phyloP scores from a whole-genome alignment of 2,329 filamentous ascomycete species.

The Setomelanomma holmii region DNA sequence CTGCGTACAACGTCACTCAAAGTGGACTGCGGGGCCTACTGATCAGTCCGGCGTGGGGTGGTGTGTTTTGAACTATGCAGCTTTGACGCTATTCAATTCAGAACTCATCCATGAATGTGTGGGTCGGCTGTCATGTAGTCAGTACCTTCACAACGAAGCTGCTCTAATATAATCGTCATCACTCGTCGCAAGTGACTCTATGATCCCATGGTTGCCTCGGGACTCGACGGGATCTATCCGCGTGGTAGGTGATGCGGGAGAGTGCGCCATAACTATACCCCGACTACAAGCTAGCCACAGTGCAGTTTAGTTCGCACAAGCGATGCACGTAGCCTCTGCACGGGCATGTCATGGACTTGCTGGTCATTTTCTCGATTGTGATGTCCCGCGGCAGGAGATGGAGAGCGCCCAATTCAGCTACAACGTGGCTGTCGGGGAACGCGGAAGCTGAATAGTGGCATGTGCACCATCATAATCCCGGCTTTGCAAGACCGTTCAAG shows the following conservation, averaged over 20 bases:
- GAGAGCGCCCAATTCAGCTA: not conserved
- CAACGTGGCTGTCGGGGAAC: constrained; percentile 13
- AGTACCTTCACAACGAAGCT: not conserved
- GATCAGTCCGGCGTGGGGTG: not conserved
- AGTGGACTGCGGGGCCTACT: not conserved
- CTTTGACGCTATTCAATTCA: not conserved
- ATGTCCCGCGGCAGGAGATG: not conserved
- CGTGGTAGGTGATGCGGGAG: not conserved
- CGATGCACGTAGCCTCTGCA: not conserved
- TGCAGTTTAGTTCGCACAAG: not conserved
- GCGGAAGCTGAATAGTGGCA: constrained; percentile 5
- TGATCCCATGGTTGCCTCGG: not conserved
- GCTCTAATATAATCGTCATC: not conserved
- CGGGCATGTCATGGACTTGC: not conserved
- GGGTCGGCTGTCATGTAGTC: not conserved
- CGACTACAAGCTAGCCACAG: not conserved
- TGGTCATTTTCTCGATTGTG: constrained; percentile 12
- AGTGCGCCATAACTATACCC: not conserved
- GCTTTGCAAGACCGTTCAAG: constrained; percentile 1
- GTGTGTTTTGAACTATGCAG: not conserved
- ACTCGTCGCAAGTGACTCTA: too few species aligned
- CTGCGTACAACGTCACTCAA: constrained; percentile 4
- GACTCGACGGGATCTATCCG: not conserved
- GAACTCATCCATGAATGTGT: not conserved
- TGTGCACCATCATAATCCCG: constrained; percentile 4